phyloP scores from a whole-genome alignment of 306 rosid species.

The Vachellia pachyceras region DNA sequence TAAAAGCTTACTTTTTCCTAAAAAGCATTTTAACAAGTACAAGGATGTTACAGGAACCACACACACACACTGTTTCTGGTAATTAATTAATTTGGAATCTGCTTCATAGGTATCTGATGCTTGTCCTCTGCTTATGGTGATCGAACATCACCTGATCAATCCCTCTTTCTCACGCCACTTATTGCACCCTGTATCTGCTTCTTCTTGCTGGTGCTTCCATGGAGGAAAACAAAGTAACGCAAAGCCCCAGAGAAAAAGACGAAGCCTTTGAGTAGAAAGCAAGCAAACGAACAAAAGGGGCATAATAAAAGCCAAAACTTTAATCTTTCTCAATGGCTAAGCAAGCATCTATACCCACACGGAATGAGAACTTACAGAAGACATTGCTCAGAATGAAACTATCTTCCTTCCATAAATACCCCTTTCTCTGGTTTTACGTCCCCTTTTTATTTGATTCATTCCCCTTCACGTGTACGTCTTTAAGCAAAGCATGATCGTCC shows the following conservation, averaged over 20 bases:
- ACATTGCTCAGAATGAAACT: slow-evolving; percentile 37
- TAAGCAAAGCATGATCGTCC: slow-evolving; percentile 54
- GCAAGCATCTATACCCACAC: slow-evolving; percentile 87
- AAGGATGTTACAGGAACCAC: slow-evolving; percentile 21
- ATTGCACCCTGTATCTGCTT: slow-evolving; percentile 11
- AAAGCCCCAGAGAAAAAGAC: slow-evolving; percentile 9
- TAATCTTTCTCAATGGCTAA: slow-evolving; percentile 62
- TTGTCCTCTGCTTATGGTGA: background rate
- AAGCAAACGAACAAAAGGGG: slow-evolving; percentile 65
- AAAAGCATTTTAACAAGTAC: slow-evolving; percentile 9
- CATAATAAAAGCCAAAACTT: slow-evolving; percentile 46
- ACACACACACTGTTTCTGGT: background rate
- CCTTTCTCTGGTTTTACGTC: background rate
- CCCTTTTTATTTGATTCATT: slow-evolving; percentile 38
- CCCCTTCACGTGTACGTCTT: slow-evolving; percentile 62
- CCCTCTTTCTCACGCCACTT: slow-evolving; percentile 53
- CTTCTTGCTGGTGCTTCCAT: slow-evolving; percentile 30
- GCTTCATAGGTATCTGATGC: slow-evolving; percentile 29
- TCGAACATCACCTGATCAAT: slow-evolving; percentile 2
- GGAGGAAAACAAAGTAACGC: background rate
- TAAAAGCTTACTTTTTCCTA: slow-evolving; percentile 31
- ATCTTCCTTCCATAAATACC: slow-evolving; percentile 44
- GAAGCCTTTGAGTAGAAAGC: slow-evolving; percentile 77
- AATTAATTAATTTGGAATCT: slow-evolving; percentile 5
- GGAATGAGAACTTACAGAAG: slow-evolving; percentile 44